Base-by-base conservation (phyloP, 306 rosid species). In the Trifolium repens region DNA sequence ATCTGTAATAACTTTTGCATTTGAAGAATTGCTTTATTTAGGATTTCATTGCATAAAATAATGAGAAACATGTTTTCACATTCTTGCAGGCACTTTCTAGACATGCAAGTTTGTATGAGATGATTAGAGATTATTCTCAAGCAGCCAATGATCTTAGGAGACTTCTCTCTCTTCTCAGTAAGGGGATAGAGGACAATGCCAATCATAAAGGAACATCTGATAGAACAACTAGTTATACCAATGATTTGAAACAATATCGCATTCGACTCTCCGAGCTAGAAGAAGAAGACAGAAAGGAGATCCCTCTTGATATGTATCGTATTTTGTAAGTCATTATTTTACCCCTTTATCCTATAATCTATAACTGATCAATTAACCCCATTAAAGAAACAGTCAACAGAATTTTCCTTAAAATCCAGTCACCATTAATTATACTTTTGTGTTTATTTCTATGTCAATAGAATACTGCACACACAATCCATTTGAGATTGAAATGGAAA, bases 61-160 rank as follows among this genome's bases (percentile, higher is more conserved):
- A 49, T 73, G 78, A 22, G 27, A 67, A 68, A 19, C 58, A 71
- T 72, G 74, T 64, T 59, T 74, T 74, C 71, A 47, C 71, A 64
- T 79, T 67, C 75, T 72, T 71, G 57, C 82, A 94, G 98, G 98
- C 98, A 74, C 89, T 94, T 75, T 91, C 97, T 78, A 89, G 98
- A 80, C 93, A 97, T 75, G 96, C 96, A 69, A 72, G 89, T 53
- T 69, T 94, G 65, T 85, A 83, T 69, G 96, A 85, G 84, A 91
- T 84, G 91, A 92, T 94, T 74, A 86, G 98, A 87, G 96, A 94
- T 81, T 91, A 94, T 77, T 91, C 79, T 52, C 96, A 89, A 90
- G 98, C 96, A 40, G 96, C 89, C 76, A 80, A 52, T 39, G 98
- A 94, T 83, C 88, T 92, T 75, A 84, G 71, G 86, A 90, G 91